These are phyloP conservation scores for Helicocarpus griseus DNA, from an alignment of 2,329 filamentous ascomycete species.

Conservation along the genomic window DNA sequence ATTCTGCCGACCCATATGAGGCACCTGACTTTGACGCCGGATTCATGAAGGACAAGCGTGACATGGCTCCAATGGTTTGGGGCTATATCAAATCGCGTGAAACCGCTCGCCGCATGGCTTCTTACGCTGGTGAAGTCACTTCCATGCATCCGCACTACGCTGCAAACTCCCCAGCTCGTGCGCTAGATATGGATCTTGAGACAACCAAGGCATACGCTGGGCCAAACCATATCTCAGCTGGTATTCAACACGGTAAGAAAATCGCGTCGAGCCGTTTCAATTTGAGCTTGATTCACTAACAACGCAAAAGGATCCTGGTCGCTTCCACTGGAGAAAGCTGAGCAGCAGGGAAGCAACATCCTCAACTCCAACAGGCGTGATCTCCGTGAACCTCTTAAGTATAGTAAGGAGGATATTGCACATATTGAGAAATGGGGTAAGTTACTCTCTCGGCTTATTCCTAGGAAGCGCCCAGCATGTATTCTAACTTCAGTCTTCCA, in stretches of 20 bases:
- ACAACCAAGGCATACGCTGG: conserved; percentile 70
- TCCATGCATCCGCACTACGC: conserved; percentile 60
- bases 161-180: conserved; percentile 59
- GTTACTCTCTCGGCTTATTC: conserved; percentile 10
- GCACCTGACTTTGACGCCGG: conserved; percentile 68
- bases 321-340: conserved; percentile 47
- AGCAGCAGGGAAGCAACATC: conserved; percentile 38
- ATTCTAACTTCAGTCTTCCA: conserved; percentile 26
- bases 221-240: conserved; percentile 59
- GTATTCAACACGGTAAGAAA: conserved; percentile 56
- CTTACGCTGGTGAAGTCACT: conserved; percentile 65
- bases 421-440: conserved; percentile 54
- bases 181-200: conserved; percentile 62
- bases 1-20: conserved; percentile 62
- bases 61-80: conserved; percentile 80
- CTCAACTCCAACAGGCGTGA: conserved; percentile 57
- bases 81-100: conserved; percentile 74
- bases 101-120: conserved; percentile 67
- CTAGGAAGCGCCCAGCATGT: not conserved
- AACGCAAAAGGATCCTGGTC: conserved; percentile 47
- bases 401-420: conserved; percentile 45
- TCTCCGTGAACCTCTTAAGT: conserved; percentile 55
- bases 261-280: conserved; percentile 10
- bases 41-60: conserved; percentile 77
- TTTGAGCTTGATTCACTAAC: not conserved